Evolutionary conservation across 768 basidiomycete genomes (phyloP).

Genomic region (Mycena polygramma): DNA sequence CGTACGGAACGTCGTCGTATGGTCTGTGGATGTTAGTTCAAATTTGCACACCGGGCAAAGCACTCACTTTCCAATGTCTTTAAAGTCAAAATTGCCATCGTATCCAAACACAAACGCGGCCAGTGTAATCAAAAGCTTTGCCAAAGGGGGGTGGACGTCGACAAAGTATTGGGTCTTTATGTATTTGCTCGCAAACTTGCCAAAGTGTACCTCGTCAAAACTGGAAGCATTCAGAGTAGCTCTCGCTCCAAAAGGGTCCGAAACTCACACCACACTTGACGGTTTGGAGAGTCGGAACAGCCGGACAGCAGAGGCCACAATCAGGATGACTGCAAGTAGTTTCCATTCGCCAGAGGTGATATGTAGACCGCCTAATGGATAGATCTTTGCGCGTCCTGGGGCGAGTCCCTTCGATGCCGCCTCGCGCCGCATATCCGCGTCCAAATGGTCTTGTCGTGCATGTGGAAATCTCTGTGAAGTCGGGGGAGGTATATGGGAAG

Average conservation of each 20-base stretch:
- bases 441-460: conserved; percentile 72
- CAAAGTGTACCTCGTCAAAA: conserved; percentile 99
- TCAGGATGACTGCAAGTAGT: conserved; percentile 71
- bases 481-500: conserved; percentile 52
- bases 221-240: conserved; percentile 53
- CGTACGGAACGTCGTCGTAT: conserved; percentile 92
- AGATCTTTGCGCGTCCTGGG: conserved; percentile 61
- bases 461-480: conserved; percentile 73
- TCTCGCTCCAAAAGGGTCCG: conserved; percentile 11
- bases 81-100: conserved; percentile 95
- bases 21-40: conserved; percentile 58
- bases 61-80: conserved; percentile 95
- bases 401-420: conserved; percentile 76
- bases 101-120: conserved; percentile 91
- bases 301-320: conserved; percentile 86
- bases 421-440: conserved; percentile 79
- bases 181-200: conserved; percentile 95
- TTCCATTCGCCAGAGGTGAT: conserved; percentile 83
- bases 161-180: conserved; percentile 93
- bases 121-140: conserved; percentile 94
- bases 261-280: conserved; percentile 89
- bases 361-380: conserved; percentile 72
- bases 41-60: too few species aligned
- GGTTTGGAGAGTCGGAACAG: conserved; percentile 89
- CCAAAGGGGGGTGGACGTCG: conserved; percentile 97